Evolutionary conservation across 2,329 filamentous ascomycete genomes (phyloP).

Genomic region (Cytospora mali): DNA sequence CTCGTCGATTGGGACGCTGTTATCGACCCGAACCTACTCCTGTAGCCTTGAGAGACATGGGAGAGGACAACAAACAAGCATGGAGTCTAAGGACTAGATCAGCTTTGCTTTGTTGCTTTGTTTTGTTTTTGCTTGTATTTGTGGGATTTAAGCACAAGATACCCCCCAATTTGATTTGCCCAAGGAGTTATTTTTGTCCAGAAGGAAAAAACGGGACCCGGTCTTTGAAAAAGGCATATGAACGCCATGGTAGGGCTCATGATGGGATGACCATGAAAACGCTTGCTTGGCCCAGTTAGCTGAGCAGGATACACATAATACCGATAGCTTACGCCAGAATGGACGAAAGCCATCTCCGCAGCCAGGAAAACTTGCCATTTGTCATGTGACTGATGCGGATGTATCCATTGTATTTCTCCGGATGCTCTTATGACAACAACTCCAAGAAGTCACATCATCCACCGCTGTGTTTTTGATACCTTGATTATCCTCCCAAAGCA

Average conservation of each 20-base stretch:
- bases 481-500: neutral
- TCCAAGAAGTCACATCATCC: neutral
- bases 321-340: too few relatives aligned
- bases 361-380: neutral
- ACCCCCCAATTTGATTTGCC: slow-evolving; percentile 1
- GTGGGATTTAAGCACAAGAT: slow-evolving; percentile 5
- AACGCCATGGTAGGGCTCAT: neutral
- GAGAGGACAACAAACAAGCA: neutral
- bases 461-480: neutral
- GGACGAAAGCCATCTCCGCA: neutral
- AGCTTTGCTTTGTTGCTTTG: too few relatives aligned
- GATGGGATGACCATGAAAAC: neutral
- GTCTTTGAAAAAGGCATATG: neutral
- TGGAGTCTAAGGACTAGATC: neutral
- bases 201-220: neutral
- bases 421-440: neutral
- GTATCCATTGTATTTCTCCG: neutral
- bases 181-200: neutral
- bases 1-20: slow-evolving; percentile 31
- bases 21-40: slow-evolving; percentile 21
- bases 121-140: neutral
- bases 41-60: slow-evolving; percentile 9
- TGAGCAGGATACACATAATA: neutral
- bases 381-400: neutral
- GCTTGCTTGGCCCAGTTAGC: neutral